A percentile compares a stretch with the other conserved stretches of the same genome.
These are phyloP conservation scores for Angophora floribunda DNA, from an alignment of 345 rosid species.

Conservation along the genomic window DNA sequence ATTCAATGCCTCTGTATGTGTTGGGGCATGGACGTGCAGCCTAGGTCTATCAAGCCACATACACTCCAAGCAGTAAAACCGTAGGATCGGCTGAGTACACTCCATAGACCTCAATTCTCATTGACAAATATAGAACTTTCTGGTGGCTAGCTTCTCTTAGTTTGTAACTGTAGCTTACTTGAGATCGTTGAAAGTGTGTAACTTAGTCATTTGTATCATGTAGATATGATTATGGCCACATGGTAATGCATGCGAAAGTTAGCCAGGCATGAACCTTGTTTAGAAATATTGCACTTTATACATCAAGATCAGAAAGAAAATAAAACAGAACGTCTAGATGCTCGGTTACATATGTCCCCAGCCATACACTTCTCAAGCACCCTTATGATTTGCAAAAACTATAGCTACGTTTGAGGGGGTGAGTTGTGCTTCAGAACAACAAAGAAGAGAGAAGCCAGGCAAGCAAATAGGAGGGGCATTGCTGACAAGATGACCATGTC, in stretches of 20 bases:
- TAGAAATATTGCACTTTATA: neutral
- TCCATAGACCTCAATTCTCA: neutral
- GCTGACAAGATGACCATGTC: conserved; percentile 9
- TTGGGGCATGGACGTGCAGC: no score
- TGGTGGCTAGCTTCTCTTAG: neutral
- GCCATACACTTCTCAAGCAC: neutral
- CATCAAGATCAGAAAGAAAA: neutral
- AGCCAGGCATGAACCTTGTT: neutral
- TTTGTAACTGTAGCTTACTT: neutral
- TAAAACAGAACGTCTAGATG: neutral
- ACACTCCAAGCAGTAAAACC: neutral
- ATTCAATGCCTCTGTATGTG: neutral
- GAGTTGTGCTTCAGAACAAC: conserved; percentile 18
- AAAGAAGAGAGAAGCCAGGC: conserved; percentile 16
- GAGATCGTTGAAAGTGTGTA: neutral
- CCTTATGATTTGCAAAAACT: neutral
- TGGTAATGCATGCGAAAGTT: neutral
- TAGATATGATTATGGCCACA: neutral
- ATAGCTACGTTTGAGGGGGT: neutral
- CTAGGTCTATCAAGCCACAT: neutral
- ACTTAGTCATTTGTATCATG: neutral
- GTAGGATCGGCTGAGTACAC: neutral
- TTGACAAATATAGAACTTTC: neutral
- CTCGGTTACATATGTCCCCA: neutral
- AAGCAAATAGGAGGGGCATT: conserved; percentile 15